These are phyloP conservation scores for Debaryomyces tyrocola DNA, from an alignment of 805 yeast genomes.

Conservation along the genomic window DNA sequence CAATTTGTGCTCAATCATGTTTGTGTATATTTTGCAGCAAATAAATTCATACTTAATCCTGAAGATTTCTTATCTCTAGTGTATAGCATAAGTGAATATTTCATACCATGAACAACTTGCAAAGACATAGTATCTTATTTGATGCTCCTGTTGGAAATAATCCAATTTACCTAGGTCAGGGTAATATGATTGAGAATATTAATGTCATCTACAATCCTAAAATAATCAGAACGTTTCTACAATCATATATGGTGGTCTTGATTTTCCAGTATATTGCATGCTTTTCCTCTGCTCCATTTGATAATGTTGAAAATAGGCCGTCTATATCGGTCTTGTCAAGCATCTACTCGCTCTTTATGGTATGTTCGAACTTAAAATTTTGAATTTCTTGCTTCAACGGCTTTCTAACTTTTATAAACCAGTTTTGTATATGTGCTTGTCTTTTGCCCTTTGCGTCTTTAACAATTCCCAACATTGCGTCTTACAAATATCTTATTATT, in stretches of 20 bases:
- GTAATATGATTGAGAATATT: constrained; percentile 9
- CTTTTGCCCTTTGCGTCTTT: constrained; percentile 22
- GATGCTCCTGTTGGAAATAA: constrained; percentile 14
- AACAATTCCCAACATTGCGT: constrained; percentile 15
- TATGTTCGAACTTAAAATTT: constrained; percentile 8
- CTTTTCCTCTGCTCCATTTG: constrained; percentile 34
- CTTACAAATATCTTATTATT: constrained; percentile 15
- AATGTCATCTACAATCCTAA: constrained; percentile 15
- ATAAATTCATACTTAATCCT: neutral
- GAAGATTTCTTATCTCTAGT: neutral
- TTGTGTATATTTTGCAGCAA: neutral
- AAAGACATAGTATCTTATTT: constrained; percentile 15
- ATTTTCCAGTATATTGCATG: constrained; percentile 28
- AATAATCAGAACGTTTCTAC: constrained; percentile 10
- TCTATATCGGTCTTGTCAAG: constrained; percentile 19
- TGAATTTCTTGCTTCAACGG: neutral
- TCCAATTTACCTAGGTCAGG: constrained; percentile 10
- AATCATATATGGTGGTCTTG: constrained; percentile 20
- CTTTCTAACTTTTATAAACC: neutral
- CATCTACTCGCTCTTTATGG: constrained; percentile 21
- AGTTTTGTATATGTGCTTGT: constrained; percentile 19
- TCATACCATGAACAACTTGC: constrained; percentile 4
- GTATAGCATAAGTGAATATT: neutral
- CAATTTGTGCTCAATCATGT: neutral
- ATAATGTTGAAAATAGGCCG: constrained; percentile 33